Evolutionary conservation across 805 yeast species (phyloP), one percentile per base, ranked within the genome.

Genomic region (Lipomyces lipofer): DNA sequence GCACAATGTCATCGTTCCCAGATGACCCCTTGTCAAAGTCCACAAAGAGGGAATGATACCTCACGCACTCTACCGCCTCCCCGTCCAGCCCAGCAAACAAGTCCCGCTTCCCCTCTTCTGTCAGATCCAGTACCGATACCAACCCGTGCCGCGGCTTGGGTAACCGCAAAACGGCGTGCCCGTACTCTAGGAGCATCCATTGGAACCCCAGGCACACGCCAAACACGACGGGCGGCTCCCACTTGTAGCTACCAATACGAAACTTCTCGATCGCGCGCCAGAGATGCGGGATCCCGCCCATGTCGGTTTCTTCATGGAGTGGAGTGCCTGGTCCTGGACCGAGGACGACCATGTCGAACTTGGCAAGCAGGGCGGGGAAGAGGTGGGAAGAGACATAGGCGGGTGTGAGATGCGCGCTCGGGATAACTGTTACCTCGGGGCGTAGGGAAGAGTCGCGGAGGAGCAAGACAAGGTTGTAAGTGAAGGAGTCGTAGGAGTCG

Each of bases 301-400:
- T 80, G 64, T 91, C 97, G 1, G 66, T 62, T 3, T 19, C 22
- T 3, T 77, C 65, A 63, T 73, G 72, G 1, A 71, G 69, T 0
- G 99, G 99, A 63, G 87, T 82, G 0, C 99, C 99, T 0, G 99
- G 99, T 0, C 99, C 99, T 0, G 99, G 99, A 0, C 99, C 99
- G 7, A 94, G 77, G 0, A 94, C 82, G 2, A 94, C 75, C 30
- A 89, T 89, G 54, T 86, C 88, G 61, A 88, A 83, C 6, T 73
- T 65, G 0, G 76, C 73, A 17, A 88, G 65, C 54, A 78, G 75
- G 1, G 64, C 54, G 4, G 63, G 61, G 46, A 86, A 72, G 36
- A 68, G 55, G 9, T 46, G 70, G 0, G 84, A 71, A 65, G 86
- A 89, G 67, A 84, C 83, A 32, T 19, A 8, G 15, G 22, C 15